phyloP scores from a whole-genome alignment of 768 basidiomycete species.

The Mrakia blollopis region DNA sequence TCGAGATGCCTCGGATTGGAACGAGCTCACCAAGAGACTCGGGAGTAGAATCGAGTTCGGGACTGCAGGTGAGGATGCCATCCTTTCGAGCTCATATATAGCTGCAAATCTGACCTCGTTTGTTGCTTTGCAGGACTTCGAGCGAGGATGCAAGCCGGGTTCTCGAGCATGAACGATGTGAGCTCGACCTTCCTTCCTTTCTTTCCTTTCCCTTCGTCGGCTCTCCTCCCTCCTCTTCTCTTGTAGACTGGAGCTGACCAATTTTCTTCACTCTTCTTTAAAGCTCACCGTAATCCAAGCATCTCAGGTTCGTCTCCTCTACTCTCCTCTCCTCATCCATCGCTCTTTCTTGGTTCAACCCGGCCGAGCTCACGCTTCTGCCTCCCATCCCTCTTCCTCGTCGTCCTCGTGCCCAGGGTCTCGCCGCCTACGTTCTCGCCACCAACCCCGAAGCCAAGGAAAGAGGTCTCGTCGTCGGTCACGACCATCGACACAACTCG shows the following conservation, averaged over 20 bases:
- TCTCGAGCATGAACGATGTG: conserved; percentile 83
- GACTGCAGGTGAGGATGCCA: conserved; percentile 59
- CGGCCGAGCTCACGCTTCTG: neutral
- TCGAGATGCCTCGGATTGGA: conserved; percentile 20
- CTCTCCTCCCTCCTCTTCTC: too few relatives aligned
- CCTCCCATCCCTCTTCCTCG: conserved; percentile 9
- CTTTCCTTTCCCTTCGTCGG: neutral
- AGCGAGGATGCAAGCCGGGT: conserved; percentile 81
- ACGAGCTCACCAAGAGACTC: conserved; percentile 38
- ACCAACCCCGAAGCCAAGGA: conserved; percentile 53
- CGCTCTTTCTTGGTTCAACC: neutral
- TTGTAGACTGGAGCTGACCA: too few relatives aligned
- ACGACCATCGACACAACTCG: conserved; percentile 80
- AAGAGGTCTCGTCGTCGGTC: conserved; percentile 73
- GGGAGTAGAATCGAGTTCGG: conserved; percentile 71
- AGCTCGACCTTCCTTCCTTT: neutral
- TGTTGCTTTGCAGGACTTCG: conserved; percentile 55
- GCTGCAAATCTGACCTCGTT: neutral
- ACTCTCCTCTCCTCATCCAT: neutral
- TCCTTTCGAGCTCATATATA: neutral
- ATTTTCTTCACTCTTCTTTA: neutral
- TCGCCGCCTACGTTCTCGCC: conserved; percentile 64
- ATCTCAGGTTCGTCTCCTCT: conserved; percentile 56
- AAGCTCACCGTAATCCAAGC: conserved; percentile 67
- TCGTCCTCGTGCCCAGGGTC: conserved; percentile 57